These are phyloP conservation scores for Dactylellina cionopaga DNA, from an alignment of 2,329 filamentous ascomycete genomes.

Conservation along the genomic window DNA sequence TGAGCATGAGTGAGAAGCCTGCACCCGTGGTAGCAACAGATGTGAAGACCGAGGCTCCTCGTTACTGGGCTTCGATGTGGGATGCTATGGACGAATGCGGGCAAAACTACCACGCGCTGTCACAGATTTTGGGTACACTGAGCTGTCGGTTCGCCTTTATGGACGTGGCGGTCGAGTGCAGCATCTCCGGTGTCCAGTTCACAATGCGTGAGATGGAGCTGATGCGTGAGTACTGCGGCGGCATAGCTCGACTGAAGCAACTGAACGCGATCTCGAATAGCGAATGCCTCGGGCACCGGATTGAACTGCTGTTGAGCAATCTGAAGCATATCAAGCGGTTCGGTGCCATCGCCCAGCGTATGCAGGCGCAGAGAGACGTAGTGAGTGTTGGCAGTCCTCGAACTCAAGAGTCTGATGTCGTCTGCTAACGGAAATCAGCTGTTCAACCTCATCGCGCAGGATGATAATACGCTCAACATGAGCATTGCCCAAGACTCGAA, in stretches of 20 bases:
- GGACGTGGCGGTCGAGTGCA: background rate
- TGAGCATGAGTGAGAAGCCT: too few species aligned
- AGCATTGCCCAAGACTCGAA: background rate
- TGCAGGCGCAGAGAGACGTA: background rate
- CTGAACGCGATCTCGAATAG: background rate
- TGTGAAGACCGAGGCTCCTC: background rate
- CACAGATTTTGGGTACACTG: background rate
- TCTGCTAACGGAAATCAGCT: background rate
- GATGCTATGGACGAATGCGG: too few species aligned
- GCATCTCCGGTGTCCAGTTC: background rate
- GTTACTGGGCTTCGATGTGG: too few species aligned
- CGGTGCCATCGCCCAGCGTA: background rate
- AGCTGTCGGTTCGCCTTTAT: background rate
- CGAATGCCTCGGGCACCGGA: background rate
- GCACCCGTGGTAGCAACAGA: too few species aligned
- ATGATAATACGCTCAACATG: background rate
- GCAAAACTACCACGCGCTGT: background rate
- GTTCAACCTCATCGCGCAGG: background rate
- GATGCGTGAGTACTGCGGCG: too few species aligned
- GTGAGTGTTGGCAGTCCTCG: background rate
- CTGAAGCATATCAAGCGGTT: background rate
- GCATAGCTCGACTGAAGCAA: too few species aligned
- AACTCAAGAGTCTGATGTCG: background rate
- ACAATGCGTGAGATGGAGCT: background rate
- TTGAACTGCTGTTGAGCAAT: background rate